Conservation (phyloP, 768 basidiomycete species). For the Exidia glandulosa region DNA sequence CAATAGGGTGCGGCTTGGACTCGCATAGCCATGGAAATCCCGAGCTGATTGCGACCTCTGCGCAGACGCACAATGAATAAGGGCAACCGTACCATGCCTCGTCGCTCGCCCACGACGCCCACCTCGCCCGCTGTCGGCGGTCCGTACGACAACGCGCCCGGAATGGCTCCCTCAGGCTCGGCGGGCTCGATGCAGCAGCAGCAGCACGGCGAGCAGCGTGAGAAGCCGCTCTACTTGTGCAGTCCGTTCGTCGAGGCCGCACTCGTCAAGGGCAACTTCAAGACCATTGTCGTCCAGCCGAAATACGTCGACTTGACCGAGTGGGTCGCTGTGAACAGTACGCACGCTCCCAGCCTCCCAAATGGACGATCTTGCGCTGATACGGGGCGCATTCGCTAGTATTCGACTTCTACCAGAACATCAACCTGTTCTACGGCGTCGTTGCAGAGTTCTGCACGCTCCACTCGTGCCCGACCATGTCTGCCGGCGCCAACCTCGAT, state of each 20-base stretch:
- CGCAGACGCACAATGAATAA: constrained; percentile 61
- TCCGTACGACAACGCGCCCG: constrained; percentile 30
- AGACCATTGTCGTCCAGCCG: constrained; percentile 92
- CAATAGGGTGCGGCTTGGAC: constrained; percentile 47
- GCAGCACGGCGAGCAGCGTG: background rate
- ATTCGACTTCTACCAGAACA: constrained; percentile 93
- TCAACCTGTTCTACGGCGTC: constrained; percentile 94
- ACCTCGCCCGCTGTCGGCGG: constrained; percentile 47
- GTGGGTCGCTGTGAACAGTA: constrained; percentile 93
- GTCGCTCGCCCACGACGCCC: constrained; percentile 58
- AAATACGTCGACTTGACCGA: constrained; percentile 95
- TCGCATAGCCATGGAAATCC: background rate
- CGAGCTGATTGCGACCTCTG: background rate
- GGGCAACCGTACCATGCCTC: constrained; percentile 54
- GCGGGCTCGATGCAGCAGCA: constrained; percentile 8
- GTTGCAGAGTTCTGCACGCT: constrained; percentile 89
- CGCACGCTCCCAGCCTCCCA: constrained; percentile 21
- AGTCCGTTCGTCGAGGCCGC: constrained; percentile 93
- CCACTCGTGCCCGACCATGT: constrained; percentile 84
- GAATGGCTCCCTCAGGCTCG: constrained; percentile 28
- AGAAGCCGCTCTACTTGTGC: constrained; percentile 78
- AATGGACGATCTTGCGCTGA: background rate
- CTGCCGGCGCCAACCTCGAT: constrained; percentile 72
- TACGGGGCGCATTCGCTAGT: constrained; percentile 36
- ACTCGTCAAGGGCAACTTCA: constrained; percentile 95